Evolutionary conservation across 495 filamentous ascomycete genomes (phyloP).

Genomic region (Usnea hakonensis): DNA sequence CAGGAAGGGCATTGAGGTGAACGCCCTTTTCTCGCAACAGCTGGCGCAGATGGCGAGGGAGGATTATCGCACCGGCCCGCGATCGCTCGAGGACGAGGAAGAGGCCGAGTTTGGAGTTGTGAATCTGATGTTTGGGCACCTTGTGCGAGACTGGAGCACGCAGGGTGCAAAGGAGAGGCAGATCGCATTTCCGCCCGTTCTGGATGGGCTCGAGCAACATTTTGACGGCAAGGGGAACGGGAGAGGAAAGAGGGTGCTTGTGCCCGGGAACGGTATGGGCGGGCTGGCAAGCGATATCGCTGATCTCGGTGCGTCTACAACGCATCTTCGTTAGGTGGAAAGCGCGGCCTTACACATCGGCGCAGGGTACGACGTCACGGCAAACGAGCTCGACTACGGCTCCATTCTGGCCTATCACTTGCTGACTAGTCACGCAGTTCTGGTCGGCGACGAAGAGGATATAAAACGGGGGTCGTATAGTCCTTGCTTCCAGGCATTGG

Average conservation of each 20-base stretch:
- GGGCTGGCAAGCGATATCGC: constrained; percentile 2
- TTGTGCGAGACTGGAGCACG: constrained; percentile 1
- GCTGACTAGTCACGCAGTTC: constrained; percentile 1
- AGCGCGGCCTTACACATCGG: constrained; percentile 1
- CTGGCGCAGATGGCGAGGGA: constrained; percentile 3
- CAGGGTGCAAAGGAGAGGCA: constrained; percentile 3
- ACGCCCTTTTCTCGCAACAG: not conserved
- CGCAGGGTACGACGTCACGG: constrained; percentile 3
- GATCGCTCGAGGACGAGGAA: constrained; percentile 3
- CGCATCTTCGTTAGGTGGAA: constrained; percentile 1
- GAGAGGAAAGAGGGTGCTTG: constrained; percentile 2
- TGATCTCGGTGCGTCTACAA: constrained; percentile 4
- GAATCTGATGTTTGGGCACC: constrained; percentile 4
- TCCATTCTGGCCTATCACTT: not conserved
- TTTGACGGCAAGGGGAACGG: constrained; percentile 1
- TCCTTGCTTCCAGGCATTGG: constrained; percentile 1
- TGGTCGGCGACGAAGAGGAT: constrained; percentile 3
- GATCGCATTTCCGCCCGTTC: not conserved
- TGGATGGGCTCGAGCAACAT: constrained; percentile 2
- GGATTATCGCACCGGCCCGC: constrained; percentile 1
- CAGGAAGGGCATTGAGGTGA: constrained; percentile 1
- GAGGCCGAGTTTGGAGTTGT: constrained; percentile 1
- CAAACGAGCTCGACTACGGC: constrained; percentile 1
- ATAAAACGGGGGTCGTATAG: not conserved
- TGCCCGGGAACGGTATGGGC: constrained; percentile 1